Percentiles rank a stretch among this genome's conserved stretches.
Conservation (phyloP, 139 green algal species). For the Yamagishiella unicocca region DNA sequence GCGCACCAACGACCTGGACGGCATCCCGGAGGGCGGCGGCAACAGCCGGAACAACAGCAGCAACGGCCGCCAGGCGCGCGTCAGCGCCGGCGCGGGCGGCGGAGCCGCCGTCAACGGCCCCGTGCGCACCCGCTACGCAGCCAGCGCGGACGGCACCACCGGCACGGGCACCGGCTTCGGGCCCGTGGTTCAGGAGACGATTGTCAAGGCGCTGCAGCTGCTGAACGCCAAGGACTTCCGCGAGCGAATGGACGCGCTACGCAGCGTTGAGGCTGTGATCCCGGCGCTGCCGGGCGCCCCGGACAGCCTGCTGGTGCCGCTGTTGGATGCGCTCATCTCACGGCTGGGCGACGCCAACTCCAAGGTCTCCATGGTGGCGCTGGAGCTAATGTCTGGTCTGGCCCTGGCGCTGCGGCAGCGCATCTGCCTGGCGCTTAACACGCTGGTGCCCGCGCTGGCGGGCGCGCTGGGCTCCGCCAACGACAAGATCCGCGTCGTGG, state of each 20-base stretch:
- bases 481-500: conserved; percentile 64
- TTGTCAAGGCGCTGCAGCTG: conserved; percentile 44
- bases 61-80: neutral
- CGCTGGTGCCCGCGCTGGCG: conserved; percentile 70
- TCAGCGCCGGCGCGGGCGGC: neutral
- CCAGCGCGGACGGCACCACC: neutral
- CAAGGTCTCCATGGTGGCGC: conserved; percentile 66
- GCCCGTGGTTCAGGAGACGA: conserved; percentile 34
- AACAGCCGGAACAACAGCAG: conserved; percentile 15
- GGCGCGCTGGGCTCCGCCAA: conserved; percentile 67
- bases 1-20: conserved; percentile 24
- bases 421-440: conserved; percentile 61
- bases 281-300: conserved; percentile 42
- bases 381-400: conserved; percentile 50
- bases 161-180: neutral
- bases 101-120: neutral
- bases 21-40: conserved; percentile 19
- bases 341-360: conserved; percentile 71
- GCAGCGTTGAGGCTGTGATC: conserved; percentile 50
- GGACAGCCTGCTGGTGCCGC: conserved; percentile 44
- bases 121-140: neutral
- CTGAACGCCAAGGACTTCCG: conserved; percentile 68
- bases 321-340: conserved; percentile 39
- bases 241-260: conserved; percentile 62
- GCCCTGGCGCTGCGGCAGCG: conserved; percentile 26